These are phyloP conservation scores for Fraxinus paxiana DNA, from an alignment of 305 asterid genomes.

Conservation along the genomic window DNA sequence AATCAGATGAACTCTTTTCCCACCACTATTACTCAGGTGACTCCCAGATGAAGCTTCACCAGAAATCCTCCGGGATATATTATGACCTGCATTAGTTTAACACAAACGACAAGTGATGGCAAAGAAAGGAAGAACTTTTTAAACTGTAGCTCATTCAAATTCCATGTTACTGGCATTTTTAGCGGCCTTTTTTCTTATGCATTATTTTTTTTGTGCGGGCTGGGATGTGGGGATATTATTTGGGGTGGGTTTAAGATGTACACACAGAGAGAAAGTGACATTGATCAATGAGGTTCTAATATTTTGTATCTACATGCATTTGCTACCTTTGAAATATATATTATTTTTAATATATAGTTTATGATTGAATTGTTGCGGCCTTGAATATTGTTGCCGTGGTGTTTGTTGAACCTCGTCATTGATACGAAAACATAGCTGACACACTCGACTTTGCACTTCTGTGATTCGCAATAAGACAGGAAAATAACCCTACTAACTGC, in stretches of 20 bases:
- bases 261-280: not conserved
- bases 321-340: not conserved
- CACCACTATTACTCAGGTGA: constrained; percentile 52
- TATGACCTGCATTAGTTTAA: not conserved
- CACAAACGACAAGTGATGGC: not conserved
- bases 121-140: not conserved
- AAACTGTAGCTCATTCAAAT: not conserved
- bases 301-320: not conserved
- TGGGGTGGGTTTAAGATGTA: not conserved
- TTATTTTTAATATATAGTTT: not conserved
- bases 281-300: not conserved
- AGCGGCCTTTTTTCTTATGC: not conserved
- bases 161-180: not conserved
- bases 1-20: constrained; percentile 50
- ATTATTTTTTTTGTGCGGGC: not conserved
- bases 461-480: not conserved
- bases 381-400: not conserved
- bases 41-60: constrained; percentile 36
- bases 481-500: not conserved
- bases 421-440: not conserved
- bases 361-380: not conserved
- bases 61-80: not conserved
- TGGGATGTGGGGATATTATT: not conserved
- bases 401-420: too few relatives aligned
- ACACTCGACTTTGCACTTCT: not conserved